A percentile compares a stretch with the other conserved stretches of the same genome.
Evolutionary conservation across 2,329 filamentous ascomycete species (phyloP).

Genomic region (Coniochaeta ligniaria): DNA sequence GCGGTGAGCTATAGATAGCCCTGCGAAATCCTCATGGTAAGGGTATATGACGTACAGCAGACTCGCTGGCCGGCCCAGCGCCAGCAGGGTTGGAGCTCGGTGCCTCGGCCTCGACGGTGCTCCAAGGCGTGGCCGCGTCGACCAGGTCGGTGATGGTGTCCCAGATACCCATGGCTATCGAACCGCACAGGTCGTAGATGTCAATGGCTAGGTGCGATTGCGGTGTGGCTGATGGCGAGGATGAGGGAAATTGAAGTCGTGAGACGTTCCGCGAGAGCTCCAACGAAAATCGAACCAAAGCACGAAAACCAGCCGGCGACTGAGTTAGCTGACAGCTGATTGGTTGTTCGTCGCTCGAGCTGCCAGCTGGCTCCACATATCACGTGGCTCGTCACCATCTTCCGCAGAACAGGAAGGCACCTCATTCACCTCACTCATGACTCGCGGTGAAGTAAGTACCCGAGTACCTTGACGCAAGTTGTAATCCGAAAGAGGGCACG

Average conservation of each 20-base stretch:
- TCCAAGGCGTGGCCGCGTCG: conserved; percentile 59
- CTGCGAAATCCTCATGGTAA: not conserved
- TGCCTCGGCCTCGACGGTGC: conserved; percentile 58
- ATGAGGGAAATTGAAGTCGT: conserved; percentile 2
- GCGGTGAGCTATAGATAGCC: not conserved
- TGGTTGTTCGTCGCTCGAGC: conserved; percentile 9
- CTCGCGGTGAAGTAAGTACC: no score
- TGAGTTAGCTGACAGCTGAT: conserved; percentile 17
- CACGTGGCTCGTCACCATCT: not conserved
- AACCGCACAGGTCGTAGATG: conserved; percentile 30
- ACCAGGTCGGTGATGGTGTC: conserved; percentile 57
- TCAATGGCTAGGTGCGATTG: conserved; percentile 17
- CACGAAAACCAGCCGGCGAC: conserved; percentile 2
- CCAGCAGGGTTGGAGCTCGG: conserved; percentile 31
- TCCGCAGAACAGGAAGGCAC: no score
- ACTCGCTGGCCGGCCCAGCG: conserved; percentile 40
- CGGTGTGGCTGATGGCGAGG: conserved; percentile 12
- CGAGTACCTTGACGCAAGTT: not conserved
- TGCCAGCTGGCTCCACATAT: conserved; percentile 4
- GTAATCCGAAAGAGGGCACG: not conserved
- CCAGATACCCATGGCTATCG: conserved; percentile 57
- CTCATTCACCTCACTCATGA: no score
- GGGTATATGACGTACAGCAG: conserved; percentile 1
- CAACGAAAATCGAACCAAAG: conserved; percentile 5
- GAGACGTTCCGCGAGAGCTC: conserved; percentile 2